These are phyloP conservation scores for Cladosporium sp. DNA, from an alignment of 2,329 filamentous ascomycete genomes.

Conservation along the genomic window DNA sequence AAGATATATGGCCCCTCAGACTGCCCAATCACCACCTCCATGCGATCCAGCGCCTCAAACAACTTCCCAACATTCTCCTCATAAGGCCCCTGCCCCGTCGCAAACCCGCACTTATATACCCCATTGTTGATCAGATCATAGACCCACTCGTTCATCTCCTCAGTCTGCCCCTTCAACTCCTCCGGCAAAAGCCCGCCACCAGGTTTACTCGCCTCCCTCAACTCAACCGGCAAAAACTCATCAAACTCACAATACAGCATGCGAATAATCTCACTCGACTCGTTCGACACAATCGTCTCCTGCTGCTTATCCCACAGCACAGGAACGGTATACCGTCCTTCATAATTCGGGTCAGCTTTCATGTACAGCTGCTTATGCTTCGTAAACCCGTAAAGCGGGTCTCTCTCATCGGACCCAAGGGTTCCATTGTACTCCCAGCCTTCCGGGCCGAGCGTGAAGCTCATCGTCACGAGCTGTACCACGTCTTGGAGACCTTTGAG, in stretches of 20 bases:
- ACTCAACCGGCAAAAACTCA: slow-evolving; percentile 42
- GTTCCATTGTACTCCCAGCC: slow-evolving; percentile 71
- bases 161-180: slow-evolving; percentile 63
- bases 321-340: slow-evolving; percentile 76
- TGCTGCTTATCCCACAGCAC: slow-evolving; percentile 68
- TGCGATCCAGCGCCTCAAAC: slow-evolving; percentile 72
- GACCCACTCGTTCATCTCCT: slow-evolving; percentile 74
- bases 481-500: slow-evolving; percentile 50
- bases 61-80: slow-evolving; percentile 67
- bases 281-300: slow-evolving; percentile 75
- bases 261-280: slow-evolving; percentile 84
- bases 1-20: slow-evolving; percentile 65
- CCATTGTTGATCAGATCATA: slow-evolving; percentile 60
- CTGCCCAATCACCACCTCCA: slow-evolving; percentile 64
- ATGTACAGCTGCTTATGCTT: slow-evolving; percentile 72
- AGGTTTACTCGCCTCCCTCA: slow-evolving; percentile 51
- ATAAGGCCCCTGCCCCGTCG: slow-evolving; percentile 78
- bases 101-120: slow-evolving; percentile 65
- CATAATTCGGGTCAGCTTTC: slow-evolving; percentile 61
- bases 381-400: slow-evolving; percentile 62
- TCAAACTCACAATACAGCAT: slow-evolving; percentile 85
- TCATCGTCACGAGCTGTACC: slow-evolving; percentile 46
- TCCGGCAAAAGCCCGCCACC: slow-evolving; percentile 65
- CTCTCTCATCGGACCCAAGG: slow-evolving; percentile 51
- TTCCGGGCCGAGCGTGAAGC: slow-evolving; percentile 37